Evolutionary conservation across 345 rosid species (phyloP), one percentile per base, ranked within the genome.

Genomic region (Salix brachista): DNA sequence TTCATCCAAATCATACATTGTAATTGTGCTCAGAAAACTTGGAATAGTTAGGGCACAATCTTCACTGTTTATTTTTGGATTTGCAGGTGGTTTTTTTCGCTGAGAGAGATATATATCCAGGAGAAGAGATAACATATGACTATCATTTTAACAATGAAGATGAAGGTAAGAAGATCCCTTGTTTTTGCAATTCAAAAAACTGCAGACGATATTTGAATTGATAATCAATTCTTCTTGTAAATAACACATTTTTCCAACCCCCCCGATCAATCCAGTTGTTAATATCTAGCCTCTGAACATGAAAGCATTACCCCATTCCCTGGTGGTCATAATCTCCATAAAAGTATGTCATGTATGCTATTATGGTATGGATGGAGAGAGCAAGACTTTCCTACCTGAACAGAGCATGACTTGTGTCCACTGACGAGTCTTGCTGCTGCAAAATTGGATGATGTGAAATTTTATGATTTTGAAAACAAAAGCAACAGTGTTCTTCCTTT

Each of bases 121-220:
- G 91, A 8, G 89, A 88, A 80, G 91, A 88, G 82, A 80, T 88
- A 80, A 88, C 91, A 6, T 86, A 88, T 44, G 91, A 88, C 69
- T 88, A 88, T 77, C 86, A 86, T 80, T 88, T 88, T 64, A 88
- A 85, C 84, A 83, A 82, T 39, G 89, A 88, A 78, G 91, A 88
- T 74, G 86, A 86, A 82, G 88, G 91, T 25, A 86, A 86, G 79
- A 86, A 86, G 77, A 88, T 86, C 18, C 85, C 85, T 5, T 85
- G 91, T 69, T 83, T 85, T 72, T 87, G 88, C 80, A 84, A 84
- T 80, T 82, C 89, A n/a, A 88, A 80, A 67, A 85, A 88, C 73
- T 88, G 91, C 83, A 82, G 88, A 81, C 84, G 79, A 21, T 87
- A 80, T 73, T 69, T 88, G 81, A 88, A 88, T 70, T 88, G 77